phyloP scores from a whole-genome alignment of 106 monocot species.

The Acorus gramineus region DNA sequence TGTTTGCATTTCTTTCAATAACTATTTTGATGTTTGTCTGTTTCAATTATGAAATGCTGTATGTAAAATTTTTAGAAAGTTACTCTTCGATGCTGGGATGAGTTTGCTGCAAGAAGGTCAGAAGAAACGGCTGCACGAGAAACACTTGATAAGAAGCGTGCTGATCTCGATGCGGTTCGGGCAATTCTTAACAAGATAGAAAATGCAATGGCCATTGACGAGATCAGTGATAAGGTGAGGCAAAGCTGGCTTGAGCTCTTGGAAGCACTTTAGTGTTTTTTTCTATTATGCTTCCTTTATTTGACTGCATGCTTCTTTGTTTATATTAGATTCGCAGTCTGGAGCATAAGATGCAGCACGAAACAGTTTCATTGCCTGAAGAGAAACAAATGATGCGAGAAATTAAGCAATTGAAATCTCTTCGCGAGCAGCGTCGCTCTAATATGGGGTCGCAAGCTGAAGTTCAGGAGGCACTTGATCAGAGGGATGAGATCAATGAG shows the following conservation, averaged over 20 bases:
- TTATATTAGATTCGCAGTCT: constrained; percentile 36
- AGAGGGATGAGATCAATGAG: constrained; percentile 33
- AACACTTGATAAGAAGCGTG: constrained; percentile 30
- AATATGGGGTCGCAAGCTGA: constrained; percentile 31
- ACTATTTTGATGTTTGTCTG: constrained; percentile 1
- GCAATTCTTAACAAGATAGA: constrained; percentile 30
- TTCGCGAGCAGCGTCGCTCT: constrained; percentile 39
- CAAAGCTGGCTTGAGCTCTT: too few species aligned
- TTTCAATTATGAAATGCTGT: not conserved
- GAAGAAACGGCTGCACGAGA: constrained; percentile 33
- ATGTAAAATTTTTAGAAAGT: constrained; percentile 15
- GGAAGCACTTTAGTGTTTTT: not conserved
- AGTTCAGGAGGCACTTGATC: constrained; percentile 40
- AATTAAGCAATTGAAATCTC: constrained; percentile 50
- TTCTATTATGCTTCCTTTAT: not conserved
- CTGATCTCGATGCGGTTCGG: constrained; percentile 32
- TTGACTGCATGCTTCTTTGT: not conserved
- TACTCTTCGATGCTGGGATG: constrained; percentile 9
- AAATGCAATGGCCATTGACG: constrained; percentile 46
- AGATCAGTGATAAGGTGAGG: constrained; percentile 52
- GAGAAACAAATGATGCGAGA: constrained; percentile 60
- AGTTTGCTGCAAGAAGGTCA: constrained; percentile 26
- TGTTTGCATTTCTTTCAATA: not conserved
- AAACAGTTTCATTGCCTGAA: constrained; percentile 52
- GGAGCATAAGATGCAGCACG: constrained; percentile 55